Percentiles rank a stretch among this genome's conserved stretches.
These are phyloP conservation scores for Primulina tabacum DNA, from an alignment of 257 asterid genomes.

Conservation along the genomic window DNA sequence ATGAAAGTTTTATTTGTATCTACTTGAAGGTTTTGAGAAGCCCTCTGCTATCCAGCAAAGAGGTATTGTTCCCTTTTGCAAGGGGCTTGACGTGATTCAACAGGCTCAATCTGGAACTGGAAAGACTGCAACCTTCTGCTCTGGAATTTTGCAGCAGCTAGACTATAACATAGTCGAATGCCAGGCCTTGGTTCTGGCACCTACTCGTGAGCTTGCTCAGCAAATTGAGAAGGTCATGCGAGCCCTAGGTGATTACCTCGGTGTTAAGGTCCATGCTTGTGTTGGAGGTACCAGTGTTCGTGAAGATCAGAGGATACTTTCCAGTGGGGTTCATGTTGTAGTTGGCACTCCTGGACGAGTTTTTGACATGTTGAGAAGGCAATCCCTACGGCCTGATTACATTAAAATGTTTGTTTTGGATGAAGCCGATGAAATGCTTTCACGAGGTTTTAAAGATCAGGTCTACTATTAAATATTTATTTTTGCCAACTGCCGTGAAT, in stretches of 20 bases:
- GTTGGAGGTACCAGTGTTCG: constrained; percentile 65
- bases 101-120: constrained; percentile 68
- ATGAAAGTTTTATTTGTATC: constrained; percentile 12
- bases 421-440: constrained; percentile 64
- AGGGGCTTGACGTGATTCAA: constrained; percentile 57
- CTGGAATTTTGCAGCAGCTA: constrained; percentile 55
- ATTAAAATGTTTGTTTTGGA: constrained; percentile 62
- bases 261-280: constrained; percentile 59
- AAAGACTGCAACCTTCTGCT: constrained; percentile 64
- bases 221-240: constrained; percentile 66
- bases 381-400: constrained; percentile 52
- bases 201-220: constrained; percentile 61
- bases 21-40: constrained; percentile 52
- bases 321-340: constrained; percentile 58
- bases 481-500: background rate
- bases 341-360: constrained; percentile 67
- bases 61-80: constrained; percentile 60
- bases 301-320: constrained; percentile 57
- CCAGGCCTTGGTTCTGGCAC: constrained; percentile 60
- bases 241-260: constrained; percentile 57
- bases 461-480: constrained; percentile 16
- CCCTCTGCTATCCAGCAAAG: constrained; percentile 65
- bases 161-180: constrained; percentile 47
- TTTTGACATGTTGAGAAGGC: constrained; percentile 55
- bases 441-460: constrained; percentile 64